Conservation (phyloP, 169 alveolate species). For the Plasmodium yoelii region DNA sequence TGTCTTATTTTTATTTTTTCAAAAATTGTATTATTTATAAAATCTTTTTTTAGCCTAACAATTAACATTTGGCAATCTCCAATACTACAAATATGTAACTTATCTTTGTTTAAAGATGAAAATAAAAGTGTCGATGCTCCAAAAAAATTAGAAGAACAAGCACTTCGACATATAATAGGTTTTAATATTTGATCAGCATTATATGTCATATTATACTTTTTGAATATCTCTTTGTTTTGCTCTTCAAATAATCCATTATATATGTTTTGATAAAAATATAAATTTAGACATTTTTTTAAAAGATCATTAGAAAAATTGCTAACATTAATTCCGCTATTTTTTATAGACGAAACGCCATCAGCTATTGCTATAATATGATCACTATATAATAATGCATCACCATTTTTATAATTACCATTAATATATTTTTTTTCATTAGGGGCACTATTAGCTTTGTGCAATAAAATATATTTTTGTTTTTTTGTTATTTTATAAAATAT, state of each 20-base stretch:
- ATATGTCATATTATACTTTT: conserved; percentile 34
- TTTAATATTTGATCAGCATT: conserved; percentile 39
- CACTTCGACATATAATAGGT: conserved; percentile 72
- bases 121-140: conserved; percentile 73
- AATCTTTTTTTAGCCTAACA: conserved; percentile 18
- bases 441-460: conserved; percentile 53
- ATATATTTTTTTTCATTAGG: conserved; percentile 49
- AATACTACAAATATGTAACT: conserved; percentile 52
- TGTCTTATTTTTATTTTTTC: conserved; percentile 22
- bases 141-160: conserved; percentile 66
- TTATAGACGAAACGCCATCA: conserved; percentile 74
- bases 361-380: conserved; percentile 73
- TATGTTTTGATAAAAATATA: conserved; percentile 35
- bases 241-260: conserved; percentile 40
- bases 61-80: conserved; percentile 77
- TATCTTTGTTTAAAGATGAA: conserved; percentile 43
- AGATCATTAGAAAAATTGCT: conserved; percentile 69
- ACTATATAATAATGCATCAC: conserved; percentile 68
- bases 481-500: conserved; percentile 19
- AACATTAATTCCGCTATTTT: conserved; percentile 69
- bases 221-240: conserved; percentile 38
- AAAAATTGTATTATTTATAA: conserved; percentile 1
- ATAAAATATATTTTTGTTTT: conserved; percentile 34
- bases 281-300: conserved; percentile 73
- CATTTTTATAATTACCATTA: conserved; percentile 59